Percentiles rank a stretch among this genome's conserved stretches.
phyloP scores from a whole-genome alignment of 1,284 basidiomycete genomes.

The Phlebopus sp. region DNA sequence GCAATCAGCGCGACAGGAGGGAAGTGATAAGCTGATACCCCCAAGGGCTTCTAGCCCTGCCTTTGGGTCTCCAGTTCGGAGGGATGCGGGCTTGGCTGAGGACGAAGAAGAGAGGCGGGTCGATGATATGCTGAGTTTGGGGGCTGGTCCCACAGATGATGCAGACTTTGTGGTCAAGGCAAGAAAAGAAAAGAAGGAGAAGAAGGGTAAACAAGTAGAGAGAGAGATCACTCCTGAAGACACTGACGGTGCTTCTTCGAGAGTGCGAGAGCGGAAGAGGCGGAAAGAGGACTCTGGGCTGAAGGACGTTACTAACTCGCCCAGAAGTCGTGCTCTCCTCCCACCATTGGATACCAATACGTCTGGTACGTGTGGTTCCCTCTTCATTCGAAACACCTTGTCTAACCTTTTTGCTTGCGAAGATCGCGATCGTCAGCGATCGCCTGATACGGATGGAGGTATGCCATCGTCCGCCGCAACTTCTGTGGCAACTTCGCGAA shows the following conservation, averaged over 20 bases:
- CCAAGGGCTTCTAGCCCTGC: conserved; percentile 61
- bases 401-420: conserved; percentile 16
- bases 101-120: conserved; percentile 52
- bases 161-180: conserved; percentile 21
- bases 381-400: conserved; percentile 4
- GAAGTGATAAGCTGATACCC: conserved; percentile 34
- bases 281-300: conserved; percentile 39
- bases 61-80: conserved; percentile 59
- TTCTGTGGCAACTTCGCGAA: conserved; percentile 38
- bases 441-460: conserved; percentile 38
- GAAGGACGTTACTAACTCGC: conserved; percentile 66
- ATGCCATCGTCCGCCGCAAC: conserved; percentile 30
- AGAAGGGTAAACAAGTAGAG: conserved; percentile 36
- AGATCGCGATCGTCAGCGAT: conserved; percentile 41
- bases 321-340: conserved; percentile 35
- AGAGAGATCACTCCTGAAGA: conserved; percentile 31
- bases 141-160: conserved; percentile 16
- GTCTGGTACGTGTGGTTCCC: conserved; percentile 29
- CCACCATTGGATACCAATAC: conserved; percentile 38
- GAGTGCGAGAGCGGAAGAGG: conserved; percentile 41
- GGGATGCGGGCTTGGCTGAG: conserved; percentile 52
- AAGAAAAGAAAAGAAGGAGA: conserved; percentile 41
- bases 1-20: conserved; percentile 22
- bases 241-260: conserved; percentile 26
- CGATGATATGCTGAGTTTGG: conserved; percentile 20